Evolutionary conservation across 805 yeast genomes (phyloP), one percentile per base, ranked within the genome.

Genomic region (Candida stauntonica): DNA sequence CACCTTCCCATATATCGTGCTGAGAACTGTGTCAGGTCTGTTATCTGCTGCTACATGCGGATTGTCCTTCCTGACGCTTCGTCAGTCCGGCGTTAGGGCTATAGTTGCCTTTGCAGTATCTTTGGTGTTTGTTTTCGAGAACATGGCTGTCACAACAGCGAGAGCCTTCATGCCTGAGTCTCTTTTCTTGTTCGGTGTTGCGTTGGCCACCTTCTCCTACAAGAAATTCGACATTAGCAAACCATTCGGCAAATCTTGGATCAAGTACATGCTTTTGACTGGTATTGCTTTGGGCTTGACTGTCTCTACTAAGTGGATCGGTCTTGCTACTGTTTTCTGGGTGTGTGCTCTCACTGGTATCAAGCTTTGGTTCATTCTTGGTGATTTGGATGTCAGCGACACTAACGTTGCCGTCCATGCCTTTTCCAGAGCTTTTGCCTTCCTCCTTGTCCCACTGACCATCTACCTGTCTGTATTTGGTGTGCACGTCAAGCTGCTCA

Each of bases 261-360:
- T 61, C 58, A 62, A 64, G 42, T 65, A 67, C 42, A 50, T 83
- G 40, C 33, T 69, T 2, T 48, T 70, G 26, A 60, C 80, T 20
- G 81, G 77, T 52, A 11, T 60, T 50, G 68, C 63, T 3, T 64
- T 74, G 49, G 95, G 75, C 13, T 72, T 68, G 32, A 59, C 79
- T 1, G 58, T 78, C 2, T 72, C 88, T 7, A 72, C 83, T 4
- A 85, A 86, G 54, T 75, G 79, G 71, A 72, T 82, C 5, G 97
- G 95, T 0, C 36, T 79, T 17, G 75, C 77, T 51, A 81, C 91
- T 0, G 60, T 77, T 39, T 61, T 61, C 0, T 87, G 94, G 94
- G 61, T 84, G 11, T 72, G 78, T 3, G 5, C 64, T 0, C 51
- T 77, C 33, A 61, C 64, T 2, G 42, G 73, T 3, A 36, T 70